These are phyloP conservation scores for Hydnomerulius pinastri DNA, from an alignment of 768 basidiomycete genomes.

Conservation along the genomic window DNA sequence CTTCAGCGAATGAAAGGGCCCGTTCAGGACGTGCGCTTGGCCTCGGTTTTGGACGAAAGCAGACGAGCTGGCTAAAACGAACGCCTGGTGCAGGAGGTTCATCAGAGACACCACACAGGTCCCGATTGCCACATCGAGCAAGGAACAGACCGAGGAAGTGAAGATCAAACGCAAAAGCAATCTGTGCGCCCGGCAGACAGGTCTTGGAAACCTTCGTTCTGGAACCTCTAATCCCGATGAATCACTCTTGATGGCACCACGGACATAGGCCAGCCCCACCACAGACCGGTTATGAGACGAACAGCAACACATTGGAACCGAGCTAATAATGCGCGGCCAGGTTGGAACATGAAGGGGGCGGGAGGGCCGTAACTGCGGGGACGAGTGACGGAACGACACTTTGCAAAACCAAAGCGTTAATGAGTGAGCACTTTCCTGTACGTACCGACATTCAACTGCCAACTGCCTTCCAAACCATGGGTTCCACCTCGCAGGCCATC, in stretches of 20 bases:
- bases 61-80: conserved; percentile 12
- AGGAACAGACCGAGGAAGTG: conserved; percentile 21
- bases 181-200: conserved; percentile 17
- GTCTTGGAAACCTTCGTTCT: conserved; percentile 34
- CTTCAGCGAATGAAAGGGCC: conserved; percentile 31
- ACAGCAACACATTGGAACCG: conserved; percentile 28
- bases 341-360: conserved; percentile 20
- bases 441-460: conserved; percentile 31
- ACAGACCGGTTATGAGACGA: conserved; percentile 19
- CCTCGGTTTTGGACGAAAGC: conserved; percentile 15
- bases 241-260: conserved; percentile 1
- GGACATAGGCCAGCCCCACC: conserved; percentile 9
- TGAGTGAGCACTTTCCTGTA: conserved; percentile 35
- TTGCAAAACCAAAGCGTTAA: conserved; percentile 11
- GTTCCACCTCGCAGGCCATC: conserved; percentile 30
- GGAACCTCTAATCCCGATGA: conserved; percentile 1
- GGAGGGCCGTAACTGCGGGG: conserved; percentile 21
- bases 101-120: conserved; percentile 9
- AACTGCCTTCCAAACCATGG: conserved; percentile 18
- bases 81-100: conserved; percentile 11
- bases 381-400: conserved; percentile 12
- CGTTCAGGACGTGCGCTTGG: conserved; percentile 12
- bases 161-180: conserved; percentile 24
- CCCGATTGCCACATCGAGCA: conserved; percentile 9
- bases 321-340: conserved; percentile 40